phyloP scores from a whole-genome alignment of 208 protist species.

The Naegleria fowleri region DNA sequence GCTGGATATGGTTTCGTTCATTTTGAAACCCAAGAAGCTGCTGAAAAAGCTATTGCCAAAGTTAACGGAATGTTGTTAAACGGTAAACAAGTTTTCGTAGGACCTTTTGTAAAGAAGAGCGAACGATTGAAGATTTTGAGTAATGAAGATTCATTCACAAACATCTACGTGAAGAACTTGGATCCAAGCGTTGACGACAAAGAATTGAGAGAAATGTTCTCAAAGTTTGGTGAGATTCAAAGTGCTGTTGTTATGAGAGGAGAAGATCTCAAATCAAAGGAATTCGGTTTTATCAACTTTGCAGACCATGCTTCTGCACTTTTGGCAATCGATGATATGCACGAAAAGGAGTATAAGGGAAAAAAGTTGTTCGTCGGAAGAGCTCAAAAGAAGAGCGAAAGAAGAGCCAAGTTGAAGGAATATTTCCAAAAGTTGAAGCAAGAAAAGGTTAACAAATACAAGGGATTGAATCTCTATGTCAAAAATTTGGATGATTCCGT shows the following conservation, averaged over 20 bases:
- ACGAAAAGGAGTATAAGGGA: slow-evolving; percentile 72
- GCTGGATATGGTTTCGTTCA: slow-evolving; percentile 97
- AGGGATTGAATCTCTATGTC: slow-evolving; percentile 94
- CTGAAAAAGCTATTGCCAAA: slow-evolving; percentile 86
- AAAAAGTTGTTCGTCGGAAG: slow-evolving; percentile 85
- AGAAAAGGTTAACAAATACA: slow-evolving; percentile 83
- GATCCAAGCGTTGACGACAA: slow-evolving; percentile 75
- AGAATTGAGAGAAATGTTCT: slow-evolving; percentile 82
- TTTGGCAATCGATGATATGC: slow-evolving; percentile 77
- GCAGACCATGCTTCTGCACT: slow-evolving; percentile 84
- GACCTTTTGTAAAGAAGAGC: slow-evolving; percentile 83
- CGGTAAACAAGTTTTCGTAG: slow-evolving; percentile 77
- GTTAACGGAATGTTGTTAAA: slow-evolving; percentile 91
- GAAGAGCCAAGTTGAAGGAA: slow-evolving; percentile 83
- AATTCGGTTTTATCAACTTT: slow-evolving; percentile 98
- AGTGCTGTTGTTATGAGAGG: slow-evolving; percentile 73
- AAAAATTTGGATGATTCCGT: slow-evolving; percentile 95
- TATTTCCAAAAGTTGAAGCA: slow-evolving; percentile 58
- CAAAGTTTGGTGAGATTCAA: slow-evolving; percentile 86
- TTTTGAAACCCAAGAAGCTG: slow-evolving; percentile 91
- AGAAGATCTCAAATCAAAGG: slow-evolving; percentile 79
- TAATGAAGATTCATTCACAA: slow-evolving; percentile 88
- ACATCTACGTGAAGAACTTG: slow-evolving; percentile 97
- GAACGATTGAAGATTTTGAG: slow-evolving; percentile 72
- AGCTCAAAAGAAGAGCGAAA: slow-evolving; percentile 92